Evolutionary conservation across 768 basidiomycete genomes (phyloP).

Genomic region (Boletus vinaceobasis): DNA sequence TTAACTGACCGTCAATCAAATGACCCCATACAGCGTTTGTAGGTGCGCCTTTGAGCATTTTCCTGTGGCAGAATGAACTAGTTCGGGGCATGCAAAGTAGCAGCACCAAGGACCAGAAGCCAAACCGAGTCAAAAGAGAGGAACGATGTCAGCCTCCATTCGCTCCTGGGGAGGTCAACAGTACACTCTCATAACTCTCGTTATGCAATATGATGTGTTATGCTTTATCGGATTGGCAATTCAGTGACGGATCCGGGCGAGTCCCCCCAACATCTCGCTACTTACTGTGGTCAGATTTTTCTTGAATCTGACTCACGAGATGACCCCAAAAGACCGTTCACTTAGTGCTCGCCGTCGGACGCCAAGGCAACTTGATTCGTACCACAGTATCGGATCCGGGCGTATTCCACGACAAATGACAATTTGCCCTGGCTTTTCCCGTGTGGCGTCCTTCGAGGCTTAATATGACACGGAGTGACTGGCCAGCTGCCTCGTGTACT

Average conservation of each 20-base stretch:
- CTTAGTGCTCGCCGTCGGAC: neutral
- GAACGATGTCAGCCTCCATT: neutral
- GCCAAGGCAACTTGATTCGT: neutral
- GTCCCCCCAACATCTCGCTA: too few species aligned
- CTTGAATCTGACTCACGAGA: neutral
- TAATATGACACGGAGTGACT: neutral
- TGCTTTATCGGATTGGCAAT: too few species aligned
- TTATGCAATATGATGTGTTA: neutral
- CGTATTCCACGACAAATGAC: neutral
- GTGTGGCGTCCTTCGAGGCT: neutral
- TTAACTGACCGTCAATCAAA: neutral
- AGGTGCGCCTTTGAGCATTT: neutral
- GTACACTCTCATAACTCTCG: neutral
- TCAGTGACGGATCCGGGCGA: too few species aligned
- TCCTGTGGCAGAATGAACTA: conserved; percentile 5
- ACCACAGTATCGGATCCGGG: neutral
- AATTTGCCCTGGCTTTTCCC: neutral
- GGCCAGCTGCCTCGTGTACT: neutral
- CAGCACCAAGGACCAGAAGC: conserved; percentile 4
- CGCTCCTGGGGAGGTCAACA: conserved; percentile 5
- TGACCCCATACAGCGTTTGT: conserved; percentile 4
- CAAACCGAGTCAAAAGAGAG: conserved; percentile 17
- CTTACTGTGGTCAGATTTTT: too few species aligned
- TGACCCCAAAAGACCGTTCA: neutral
- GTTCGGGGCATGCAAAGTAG: conserved; percentile 5